phyloP scores from a whole-genome alignment of 108 stramenopile species.

The Stephanodiscus minutulus region DNA sequence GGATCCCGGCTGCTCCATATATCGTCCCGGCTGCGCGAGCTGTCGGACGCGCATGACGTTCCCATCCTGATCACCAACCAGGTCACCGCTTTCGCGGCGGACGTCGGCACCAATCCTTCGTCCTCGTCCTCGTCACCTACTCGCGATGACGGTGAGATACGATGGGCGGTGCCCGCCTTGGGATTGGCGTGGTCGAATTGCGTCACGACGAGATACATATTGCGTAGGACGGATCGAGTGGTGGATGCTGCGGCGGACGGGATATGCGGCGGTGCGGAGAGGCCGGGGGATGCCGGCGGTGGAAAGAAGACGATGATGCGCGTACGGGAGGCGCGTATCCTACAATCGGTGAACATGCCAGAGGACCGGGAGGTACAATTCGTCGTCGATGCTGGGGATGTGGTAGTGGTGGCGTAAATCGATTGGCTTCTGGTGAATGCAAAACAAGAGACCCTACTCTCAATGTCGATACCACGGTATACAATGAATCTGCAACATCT shows the following conservation, averaged over 20 bases:
- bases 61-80: constrained; percentile 72
- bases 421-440: neutral
- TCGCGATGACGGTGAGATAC: neutral
- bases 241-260: neutral
- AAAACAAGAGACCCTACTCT: neutral
- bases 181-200: constrained; percentile 78
- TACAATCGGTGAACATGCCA: constrained; percentile 38
- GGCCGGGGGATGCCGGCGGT: neutral
- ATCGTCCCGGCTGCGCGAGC: constrained; percentile 47
- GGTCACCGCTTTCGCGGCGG: constrained; percentile 42
- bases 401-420: constrained; percentile 13
- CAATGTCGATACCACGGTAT: neutral
- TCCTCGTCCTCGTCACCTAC: neutral
- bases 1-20: constrained; percentile 47
- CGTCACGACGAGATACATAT: constrained; percentile 58
- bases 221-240: constrained; percentile 26
- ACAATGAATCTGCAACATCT: neutral
- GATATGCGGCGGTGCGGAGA: neutral
- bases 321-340: constrained; percentile 28
- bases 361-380: constrained; percentile 22
- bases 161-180: constrained; percentile 53
- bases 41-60: constrained; percentile 52
- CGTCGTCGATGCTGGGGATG: constrained; percentile 30
- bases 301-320: neutral
- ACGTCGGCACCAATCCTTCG: neutral